Evolutionary conservation across 352 stramenopile species (phyloP), one percentile per base, ranked within the genome.

Genomic region (Pythium brachiatum): DNA sequence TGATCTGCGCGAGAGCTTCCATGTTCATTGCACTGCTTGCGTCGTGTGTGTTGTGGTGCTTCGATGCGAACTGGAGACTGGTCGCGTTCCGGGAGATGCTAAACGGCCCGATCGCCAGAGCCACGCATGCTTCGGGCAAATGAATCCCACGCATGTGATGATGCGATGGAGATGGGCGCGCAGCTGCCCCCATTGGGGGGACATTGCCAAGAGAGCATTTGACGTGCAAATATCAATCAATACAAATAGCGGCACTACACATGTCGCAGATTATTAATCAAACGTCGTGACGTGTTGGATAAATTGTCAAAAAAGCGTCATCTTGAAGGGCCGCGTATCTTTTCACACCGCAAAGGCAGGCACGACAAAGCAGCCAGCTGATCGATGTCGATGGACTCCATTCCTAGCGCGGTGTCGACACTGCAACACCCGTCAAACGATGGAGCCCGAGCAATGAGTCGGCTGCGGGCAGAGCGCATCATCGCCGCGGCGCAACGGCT

Each of bases 1-100:
- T 70, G 57, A 90, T 64, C 53, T 90, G 79, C 43, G 78, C 79
- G 36, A 86, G 56, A 55, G 75, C 81, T 72, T 88, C 81, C n/a
- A 78, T 57, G 48, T 62, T 53, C 64, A 71, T 70, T 2, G 5
- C 31, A 7, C 6, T 7, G 44, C 44, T 53, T 53, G 31, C 21
- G 15, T 6, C 9, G 38, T 7, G 15, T 16, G 6, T 21, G 38
- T 23, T 5, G 13, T 41, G 48, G 38, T 15, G 11, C 20, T 60
- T 46, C 21, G 6, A 46, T 31, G n/a, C 21, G 26, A 56, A 54
- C 43, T 61, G 53, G 27, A 38, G 41, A 58, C 38, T 50, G 18
- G 31, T 53, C 52, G 47, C 16, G 39, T 11, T 21, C 1, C 32
- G 27, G 20, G 52, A 46, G 52, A 50, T 61, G 39, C 18, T 27